These are phyloP conservation scores for Cutaneotrichosporon dermatis DNA, from an alignment of 1,284 basidiomycete genomes.

Conservation along the genomic window DNA sequence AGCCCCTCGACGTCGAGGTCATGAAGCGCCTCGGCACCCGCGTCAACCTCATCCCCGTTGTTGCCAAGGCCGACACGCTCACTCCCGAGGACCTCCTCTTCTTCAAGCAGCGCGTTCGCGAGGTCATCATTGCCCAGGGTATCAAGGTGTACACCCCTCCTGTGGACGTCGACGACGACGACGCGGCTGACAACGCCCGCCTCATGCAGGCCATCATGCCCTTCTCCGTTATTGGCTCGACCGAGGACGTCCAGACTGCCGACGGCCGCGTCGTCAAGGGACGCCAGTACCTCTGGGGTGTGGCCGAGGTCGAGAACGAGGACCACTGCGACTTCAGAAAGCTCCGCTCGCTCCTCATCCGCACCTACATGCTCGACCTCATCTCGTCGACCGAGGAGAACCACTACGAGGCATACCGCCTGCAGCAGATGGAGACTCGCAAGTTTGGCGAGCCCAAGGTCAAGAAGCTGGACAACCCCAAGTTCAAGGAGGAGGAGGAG, in stretches of 20 bases:
- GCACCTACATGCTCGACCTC: slow-evolving; percentile 98
- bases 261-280: slow-evolving; percentile 95
- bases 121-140: slow-evolving; percentile 82
- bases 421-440: slow-evolving; percentile 99
- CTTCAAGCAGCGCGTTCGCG: slow-evolving; percentile 93
- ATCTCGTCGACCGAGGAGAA: slow-evolving; percentile 92
- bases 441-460: slow-evolving; percentile 99
- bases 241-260: slow-evolving; percentile 82
- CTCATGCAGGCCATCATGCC: slow-evolving; percentile 83
- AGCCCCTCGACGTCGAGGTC: slow-evolving; percentile 97
- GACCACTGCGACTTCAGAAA: slow-evolving; percentile 95
- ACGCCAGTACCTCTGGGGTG: slow-evolving; percentile 99
- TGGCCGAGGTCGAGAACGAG: slow-evolving; percentile 73
- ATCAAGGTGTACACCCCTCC: slow-evolving; percentile 95
- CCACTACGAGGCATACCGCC: slow-evolving; percentile 98
- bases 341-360: slow-evolving; percentile 88
- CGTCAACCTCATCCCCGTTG: slow-evolving; percentile 95
- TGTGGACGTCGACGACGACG: slow-evolving; percentile 84
- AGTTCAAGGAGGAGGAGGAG: slow-evolving; percentile 99
- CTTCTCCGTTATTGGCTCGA: slow-evolving; percentile 97
- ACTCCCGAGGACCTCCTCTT: slow-evolving; percentile 84
- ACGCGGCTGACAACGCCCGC: slow-evolving; percentile 81
- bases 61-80: slow-evolving; percentile 94
- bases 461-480: slow-evolving; percentile 98
- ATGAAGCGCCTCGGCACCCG: slow-evolving; percentile 96